phyloP scores from a whole-genome alignment of 257 asterid genomes.

The Solanum appendiculatum region DNA sequence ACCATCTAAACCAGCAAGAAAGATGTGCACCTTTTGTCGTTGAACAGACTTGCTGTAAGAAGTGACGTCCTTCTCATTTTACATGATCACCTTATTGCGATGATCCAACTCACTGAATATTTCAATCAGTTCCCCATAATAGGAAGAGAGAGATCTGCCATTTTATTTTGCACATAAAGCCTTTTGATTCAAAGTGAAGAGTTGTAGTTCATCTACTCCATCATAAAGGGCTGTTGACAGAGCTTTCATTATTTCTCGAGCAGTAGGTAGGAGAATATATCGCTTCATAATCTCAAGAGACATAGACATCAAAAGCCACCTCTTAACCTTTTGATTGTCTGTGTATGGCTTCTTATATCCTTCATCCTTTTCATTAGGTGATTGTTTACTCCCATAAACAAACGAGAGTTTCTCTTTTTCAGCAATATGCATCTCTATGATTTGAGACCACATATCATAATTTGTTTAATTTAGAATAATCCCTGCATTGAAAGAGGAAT shows the following conservation, averaged over 20 bases:
- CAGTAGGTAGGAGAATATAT: not conserved
- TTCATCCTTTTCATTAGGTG: not conserved
- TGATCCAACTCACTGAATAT: conserved; percentile 1
- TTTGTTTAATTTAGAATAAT: no score
- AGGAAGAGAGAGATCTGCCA: not conserved
- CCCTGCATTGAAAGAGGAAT: no score
- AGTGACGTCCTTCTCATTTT: not conserved
- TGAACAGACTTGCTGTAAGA: not conserved
- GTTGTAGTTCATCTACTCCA: not conserved
- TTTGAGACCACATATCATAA: no score
- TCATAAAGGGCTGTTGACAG: not conserved
- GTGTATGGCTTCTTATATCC: not conserved
- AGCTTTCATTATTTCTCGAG: not conserved
- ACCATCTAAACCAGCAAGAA: conserved; percentile 2
- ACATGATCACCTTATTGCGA: not conserved
- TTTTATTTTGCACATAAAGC: not conserved
- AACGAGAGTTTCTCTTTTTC: not conserved
- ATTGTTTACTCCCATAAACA: not conserved
- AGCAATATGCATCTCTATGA: no score
- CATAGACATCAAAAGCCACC: no score
- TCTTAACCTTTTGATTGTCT: no score
- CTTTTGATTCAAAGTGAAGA: no score
- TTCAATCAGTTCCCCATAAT: not conserved
- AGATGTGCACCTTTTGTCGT: no score
- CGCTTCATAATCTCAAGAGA: no score